Conservation (phyloP, 2,329 filamentous ascomycete genomes). For the Didymella arachidicola region DNA sequence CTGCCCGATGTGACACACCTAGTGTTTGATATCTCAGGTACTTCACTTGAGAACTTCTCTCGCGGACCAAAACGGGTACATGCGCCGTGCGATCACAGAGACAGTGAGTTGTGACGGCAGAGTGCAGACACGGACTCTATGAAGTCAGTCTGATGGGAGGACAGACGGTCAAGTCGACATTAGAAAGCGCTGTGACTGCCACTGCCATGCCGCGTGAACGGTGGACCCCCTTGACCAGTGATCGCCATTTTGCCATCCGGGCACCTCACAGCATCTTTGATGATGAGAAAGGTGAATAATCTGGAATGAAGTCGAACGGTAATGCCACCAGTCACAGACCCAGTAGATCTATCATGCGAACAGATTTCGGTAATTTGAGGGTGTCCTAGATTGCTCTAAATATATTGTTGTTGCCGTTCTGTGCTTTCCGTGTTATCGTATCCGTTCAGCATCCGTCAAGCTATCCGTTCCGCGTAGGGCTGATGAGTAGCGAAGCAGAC, state of each 20-base stretch:
- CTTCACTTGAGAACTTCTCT: background rate
- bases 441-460: background rate
- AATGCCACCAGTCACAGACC: background rate
- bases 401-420: background rate
- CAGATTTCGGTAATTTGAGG: background rate
- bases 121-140: background rate
- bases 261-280: background rate
- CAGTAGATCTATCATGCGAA: background rate
- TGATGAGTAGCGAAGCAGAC: background rate
- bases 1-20: conserved; percentile 14
- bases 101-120: background rate
- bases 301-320: background rate
- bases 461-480: background rate
- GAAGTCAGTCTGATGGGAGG: background rate
- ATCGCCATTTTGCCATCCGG: background rate
- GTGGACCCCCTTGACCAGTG: background rate
- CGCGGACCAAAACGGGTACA: background rate
- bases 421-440: background rate
- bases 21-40: background rate
- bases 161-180: background rate
- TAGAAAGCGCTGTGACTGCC: background rate
- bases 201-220: background rate
- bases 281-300: background rate
- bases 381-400: background rate
- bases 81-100: background rate